phyloP scores from a whole-genome alignment of 176 grass and related monocot genomes.

The Phyllostachys edulis region DNA sequence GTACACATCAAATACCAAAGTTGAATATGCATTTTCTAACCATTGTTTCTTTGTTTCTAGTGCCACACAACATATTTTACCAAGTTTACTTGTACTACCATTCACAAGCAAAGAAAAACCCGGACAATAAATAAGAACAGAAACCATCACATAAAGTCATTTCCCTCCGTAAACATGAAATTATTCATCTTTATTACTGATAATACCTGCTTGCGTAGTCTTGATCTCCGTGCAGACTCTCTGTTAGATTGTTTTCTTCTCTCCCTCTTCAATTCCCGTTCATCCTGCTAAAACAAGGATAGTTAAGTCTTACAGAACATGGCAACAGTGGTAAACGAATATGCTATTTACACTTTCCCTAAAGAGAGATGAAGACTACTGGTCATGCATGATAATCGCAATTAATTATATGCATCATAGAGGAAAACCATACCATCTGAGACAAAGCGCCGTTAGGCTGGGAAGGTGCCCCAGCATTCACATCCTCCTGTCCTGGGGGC shows the following conservation, averaged over 20 bases:
- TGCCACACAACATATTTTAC: background rate
- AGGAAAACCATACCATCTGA: conserved; percentile 40
- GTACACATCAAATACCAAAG: background rate
- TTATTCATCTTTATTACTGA: conserved; percentile 10
- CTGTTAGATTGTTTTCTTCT: conserved; percentile 94
- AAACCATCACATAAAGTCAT: background rate
- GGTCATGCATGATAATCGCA: background rate
- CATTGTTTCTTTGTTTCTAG: background rate
- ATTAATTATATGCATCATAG: background rate
- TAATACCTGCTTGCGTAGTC: conserved; percentile 76
- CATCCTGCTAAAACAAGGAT: conserved; percentile 54
- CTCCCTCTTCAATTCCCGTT: conserved; percentile 76
- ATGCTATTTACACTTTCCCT: background rate
- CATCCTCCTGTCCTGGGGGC: conserved; percentile 41
- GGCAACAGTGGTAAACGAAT: background rate
- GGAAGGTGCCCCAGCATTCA: conserved; percentile 10
- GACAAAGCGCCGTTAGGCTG: conserved; percentile 19
- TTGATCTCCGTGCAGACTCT: conserved; percentile 87
- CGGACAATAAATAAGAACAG: background rate
- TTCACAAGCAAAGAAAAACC: background rate
- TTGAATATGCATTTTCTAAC: background rate
- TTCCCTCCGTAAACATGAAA: background rate
- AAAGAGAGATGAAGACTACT: background rate
- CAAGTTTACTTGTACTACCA: background rate
- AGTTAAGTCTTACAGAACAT: background rate